Conservation (phyloP, 139 green algal species). For the Yamagishiella unicocca region DNA sequence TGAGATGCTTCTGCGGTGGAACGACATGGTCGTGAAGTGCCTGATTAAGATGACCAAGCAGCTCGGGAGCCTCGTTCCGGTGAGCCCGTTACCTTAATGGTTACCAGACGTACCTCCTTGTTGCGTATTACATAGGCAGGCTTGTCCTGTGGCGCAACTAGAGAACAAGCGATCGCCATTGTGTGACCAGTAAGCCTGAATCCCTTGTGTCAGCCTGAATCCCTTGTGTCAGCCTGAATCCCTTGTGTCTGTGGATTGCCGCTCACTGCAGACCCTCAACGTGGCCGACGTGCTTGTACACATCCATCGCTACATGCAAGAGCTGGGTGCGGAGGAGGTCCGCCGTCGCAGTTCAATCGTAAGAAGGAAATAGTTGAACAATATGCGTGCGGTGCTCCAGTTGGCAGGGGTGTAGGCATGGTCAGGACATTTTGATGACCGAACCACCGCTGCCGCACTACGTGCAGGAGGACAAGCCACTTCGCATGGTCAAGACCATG, state of each 20-base stretch:
- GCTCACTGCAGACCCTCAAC: conserved; percentile 83
- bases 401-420: too few species aligned
- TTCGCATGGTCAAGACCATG: conserved; percentile 98
- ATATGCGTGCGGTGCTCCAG: too few species aligned
- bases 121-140: too few species aligned
- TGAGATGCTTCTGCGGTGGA: conserved; percentile 66
- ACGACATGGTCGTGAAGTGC: conserved; percentile 96
- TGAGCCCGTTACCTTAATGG: conserved; percentile 48
- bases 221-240: too few species aligned
- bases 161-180: too few species aligned
- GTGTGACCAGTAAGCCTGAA: too few species aligned
- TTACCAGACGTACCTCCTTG: too few species aligned
- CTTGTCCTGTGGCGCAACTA: too few species aligned
- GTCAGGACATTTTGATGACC: too few species aligned
- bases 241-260: too few species aligned
- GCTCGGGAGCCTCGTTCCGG: conserved; percentile 64
- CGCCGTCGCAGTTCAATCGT: conserved; percentile 68
- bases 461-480: conserved; percentile 90
- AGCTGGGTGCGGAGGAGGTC: conserved; percentile 92
- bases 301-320: conserved; percentile 93
- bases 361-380: neutral
- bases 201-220: too few species aligned
- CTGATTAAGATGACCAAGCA: conserved; percentile 97
- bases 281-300: conserved; percentile 82
- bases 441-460: neutral